Conservation (phyloP, 2,329 filamentous ascomycete genomes). For the Trichoderma simmonsii region DNA sequence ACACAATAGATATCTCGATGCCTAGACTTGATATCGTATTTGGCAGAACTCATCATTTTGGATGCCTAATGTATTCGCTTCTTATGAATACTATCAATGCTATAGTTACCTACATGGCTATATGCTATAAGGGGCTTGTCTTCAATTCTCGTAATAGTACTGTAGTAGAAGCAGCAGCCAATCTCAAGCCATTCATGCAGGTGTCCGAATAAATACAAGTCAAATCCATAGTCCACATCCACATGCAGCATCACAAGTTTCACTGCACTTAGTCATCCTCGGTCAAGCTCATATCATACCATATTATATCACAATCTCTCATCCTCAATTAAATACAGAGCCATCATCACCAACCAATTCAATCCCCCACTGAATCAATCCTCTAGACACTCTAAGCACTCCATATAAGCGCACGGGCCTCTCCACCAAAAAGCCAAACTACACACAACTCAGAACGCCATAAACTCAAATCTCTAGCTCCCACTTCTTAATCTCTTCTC, state of each 20-base stretch:
- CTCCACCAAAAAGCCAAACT: background rate
- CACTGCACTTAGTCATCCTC: background rate
- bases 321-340: background rate
- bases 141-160: background rate
- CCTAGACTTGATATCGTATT: background rate
- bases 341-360: background rate
- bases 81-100: background rate
- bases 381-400: background rate
- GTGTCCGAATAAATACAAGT: background rate
- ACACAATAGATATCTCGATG: background rate
- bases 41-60: background rate
- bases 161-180: background rate
- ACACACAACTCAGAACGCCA: background rate
- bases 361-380: background rate
- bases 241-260: background rate
- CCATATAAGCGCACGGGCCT: background rate
- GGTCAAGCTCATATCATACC: background rate
- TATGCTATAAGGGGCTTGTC: background rate
- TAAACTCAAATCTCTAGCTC: conserved; percentile 2
- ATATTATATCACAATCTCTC: background rate
- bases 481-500: background rate
- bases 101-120: background rate
- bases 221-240: background rate
- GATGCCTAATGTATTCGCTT: background rate
- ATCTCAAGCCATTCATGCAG: background rate